Evolutionary conservation across 768 basidiomycete genomes (phyloP), one percentile per base, ranked within the genome.

Genomic region (Podaxis mareebaensis): DNA sequence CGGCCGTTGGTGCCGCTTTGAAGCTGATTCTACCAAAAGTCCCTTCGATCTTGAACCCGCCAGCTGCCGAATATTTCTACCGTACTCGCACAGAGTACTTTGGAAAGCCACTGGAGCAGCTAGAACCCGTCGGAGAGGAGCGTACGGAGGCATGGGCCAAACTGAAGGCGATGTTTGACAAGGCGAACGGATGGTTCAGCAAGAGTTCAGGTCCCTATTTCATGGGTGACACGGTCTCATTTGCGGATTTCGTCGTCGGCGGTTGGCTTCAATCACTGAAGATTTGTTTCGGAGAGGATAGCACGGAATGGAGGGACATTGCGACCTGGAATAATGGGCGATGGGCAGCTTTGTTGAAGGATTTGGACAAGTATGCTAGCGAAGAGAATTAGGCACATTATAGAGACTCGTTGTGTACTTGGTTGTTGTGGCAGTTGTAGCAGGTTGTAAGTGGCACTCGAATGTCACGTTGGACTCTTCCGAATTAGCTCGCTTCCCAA

Each of bases 181-280:
- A 12, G 20, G 17, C 57, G 61, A 33, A 63, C 15, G 54, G 61
- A 74, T 63, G 55, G 61, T 57, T 39, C n/a, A 52, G 54, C 22
- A 63, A 63, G 46, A 63, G 61, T 8, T 8, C 11, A 1, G 61
- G 61, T 1, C 72, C 54, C 8, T 57, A 42, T 22, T 63, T 63
- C 42, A 49, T 63, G 54, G 61, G 61, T 3, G 61, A 63, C 15
- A 51, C 11, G 6, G 42, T 48, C 4, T 49, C 55, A 0, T 83
- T 74, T 67, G 75, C 74, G 4, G 83, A 85, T 69, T 68, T 83
- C 24, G 65, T 72, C 3, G 48, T 81, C 33, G 80, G 68, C 3
- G 61, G 66, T 4, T 67, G 66, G 26, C 53, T 79, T 5, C 20
- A 69, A 0, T 78, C 72, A 69, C 44, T 73, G 7, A 78, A 70